Evolutionary conservation across 306 rosid species (phyloP).

Genomic region (Parietaria judaica): DNA sequence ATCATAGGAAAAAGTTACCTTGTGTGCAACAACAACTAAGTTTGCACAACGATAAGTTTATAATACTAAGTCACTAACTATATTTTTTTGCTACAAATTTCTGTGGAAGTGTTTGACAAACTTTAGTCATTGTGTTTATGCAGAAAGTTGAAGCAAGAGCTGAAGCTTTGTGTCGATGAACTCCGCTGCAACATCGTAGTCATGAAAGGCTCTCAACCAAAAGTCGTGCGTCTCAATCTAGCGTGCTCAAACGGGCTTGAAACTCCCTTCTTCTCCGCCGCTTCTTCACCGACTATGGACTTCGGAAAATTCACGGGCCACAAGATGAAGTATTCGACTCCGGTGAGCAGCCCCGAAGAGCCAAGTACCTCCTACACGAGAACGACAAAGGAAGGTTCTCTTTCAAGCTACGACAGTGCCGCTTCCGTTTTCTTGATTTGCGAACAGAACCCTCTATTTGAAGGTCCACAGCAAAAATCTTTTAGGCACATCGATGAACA

Average conservation of each 20-base stretch:
- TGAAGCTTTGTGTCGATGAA: slow-evolving; percentile 80
- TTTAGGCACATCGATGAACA: slow-evolving; percentile 24
- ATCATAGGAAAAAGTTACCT: neutral
- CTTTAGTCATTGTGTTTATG: slow-evolving; percentile 18
- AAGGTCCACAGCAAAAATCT: slow-evolving; percentile 31
- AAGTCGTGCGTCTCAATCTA: slow-evolving; percentile 76
- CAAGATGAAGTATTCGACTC: slow-evolving; percentile 71
- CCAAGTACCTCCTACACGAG: slow-evolving; percentile 48
- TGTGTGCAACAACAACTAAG: neutral
- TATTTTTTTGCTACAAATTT: too few species aligned
- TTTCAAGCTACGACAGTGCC: slow-evolving; percentile 47
- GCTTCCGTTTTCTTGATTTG: slow-evolving; percentile 62
- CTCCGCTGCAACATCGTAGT: slow-evolving; percentile 74
- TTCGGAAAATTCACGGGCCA: slow-evolving; percentile 38
- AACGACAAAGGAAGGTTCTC: slow-evolving; percentile 44
- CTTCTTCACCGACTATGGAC: slow-evolving; percentile 54
- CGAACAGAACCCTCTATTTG: slow-evolving; percentile 75
- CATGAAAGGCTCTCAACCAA: slow-evolving; percentile 73
- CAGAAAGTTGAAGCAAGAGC: slow-evolving; percentile 91
- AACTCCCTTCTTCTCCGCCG: slow-evolving; percentile 72
- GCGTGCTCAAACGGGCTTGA: slow-evolving; percentile 59
- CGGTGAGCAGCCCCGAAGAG: slow-evolving; percentile 82
- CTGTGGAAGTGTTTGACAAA: slow-evolving; percentile 3
- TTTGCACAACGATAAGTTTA: too few species aligned
- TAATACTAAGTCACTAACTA: too few species aligned